A percentile compares a stretch with the other conserved stretches of the same genome.
Evolutionary conservation across 108 stramenopile species (phyloP).

Genomic region (Nitzschia palea): DNA sequence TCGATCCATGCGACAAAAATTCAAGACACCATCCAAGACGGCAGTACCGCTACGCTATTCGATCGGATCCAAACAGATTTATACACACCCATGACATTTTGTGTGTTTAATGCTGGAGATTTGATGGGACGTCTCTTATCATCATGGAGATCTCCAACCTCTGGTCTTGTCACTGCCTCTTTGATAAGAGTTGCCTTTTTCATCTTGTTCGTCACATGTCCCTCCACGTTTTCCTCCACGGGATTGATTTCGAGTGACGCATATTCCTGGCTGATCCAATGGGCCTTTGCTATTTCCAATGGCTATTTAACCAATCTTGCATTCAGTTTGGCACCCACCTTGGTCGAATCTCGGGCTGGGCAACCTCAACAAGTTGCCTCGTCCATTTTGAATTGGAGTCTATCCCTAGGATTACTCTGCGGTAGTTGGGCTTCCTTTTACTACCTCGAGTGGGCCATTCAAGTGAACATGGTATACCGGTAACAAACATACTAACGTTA

Average conservation of each 20-base stretch:
- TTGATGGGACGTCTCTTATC: constrained; percentile 42
- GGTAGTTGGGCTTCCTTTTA: constrained; percentile 47
- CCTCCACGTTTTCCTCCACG: background rate
- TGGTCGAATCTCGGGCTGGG: background rate
- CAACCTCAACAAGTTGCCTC: constrained; percentile 40
- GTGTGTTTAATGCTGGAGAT: constrained; percentile 57
- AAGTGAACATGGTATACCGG: no score
- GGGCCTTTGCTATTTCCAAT: constrained; percentile 45
- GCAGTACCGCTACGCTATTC: background rate
- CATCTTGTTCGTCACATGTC: constrained; percentile 34
- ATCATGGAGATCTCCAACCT: background rate
- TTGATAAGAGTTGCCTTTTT: constrained; percentile 29
- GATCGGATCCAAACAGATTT: constrained; percentile 45
- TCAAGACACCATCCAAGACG: no score
- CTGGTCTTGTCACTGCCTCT: constrained; percentile 23
- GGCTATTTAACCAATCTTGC: constrained; percentile 38
- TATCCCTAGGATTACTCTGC: constrained; percentile 39
- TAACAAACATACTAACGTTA: no score
- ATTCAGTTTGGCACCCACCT: constrained; percentile 36
- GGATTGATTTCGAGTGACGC: constrained; percentile 28
- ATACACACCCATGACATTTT: constrained; percentile 48
- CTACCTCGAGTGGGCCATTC: constrained; percentile 14
- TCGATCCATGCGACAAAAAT: constrained; percentile 20
- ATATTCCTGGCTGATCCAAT: constrained; percentile 35
- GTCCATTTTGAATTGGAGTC: constrained; percentile 38